Conservation (phyloP, 2,329 filamentous ascomycete species). For the Magnaporthiopsis rhizophila region DNA sequence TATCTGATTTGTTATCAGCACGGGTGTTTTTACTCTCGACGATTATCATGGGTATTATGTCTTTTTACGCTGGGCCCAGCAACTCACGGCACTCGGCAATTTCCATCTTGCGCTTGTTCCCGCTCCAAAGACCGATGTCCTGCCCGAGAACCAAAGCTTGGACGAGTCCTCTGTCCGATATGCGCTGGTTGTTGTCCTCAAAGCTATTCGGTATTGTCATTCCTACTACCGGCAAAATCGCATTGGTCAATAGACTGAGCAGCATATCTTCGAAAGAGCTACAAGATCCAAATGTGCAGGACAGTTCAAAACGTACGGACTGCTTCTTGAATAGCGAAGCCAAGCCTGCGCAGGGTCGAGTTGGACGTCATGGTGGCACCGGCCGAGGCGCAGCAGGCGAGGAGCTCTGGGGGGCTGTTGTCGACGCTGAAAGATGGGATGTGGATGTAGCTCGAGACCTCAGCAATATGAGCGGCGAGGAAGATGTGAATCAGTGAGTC, state of each 20-base stretch:
- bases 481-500: conserved; percentile 56
- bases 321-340: conserved; percentile 45
- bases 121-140: conserved; percentile 46
- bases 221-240: conserved; percentile 13
- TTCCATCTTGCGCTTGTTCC: conserved; percentile 47
- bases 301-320: conserved; percentile 29
- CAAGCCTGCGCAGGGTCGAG: conserved; percentile 51
- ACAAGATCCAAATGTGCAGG: not conserved
- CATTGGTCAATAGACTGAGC: not conserved
- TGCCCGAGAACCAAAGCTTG: conserved; percentile 41
- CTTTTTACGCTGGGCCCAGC: not conserved
- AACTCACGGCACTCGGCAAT: conserved; percentile 43
- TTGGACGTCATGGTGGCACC: conserved; percentile 53
- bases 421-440: conserved; percentile 50
- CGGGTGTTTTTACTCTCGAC: not conserved
- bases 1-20: conserved; percentile 4
- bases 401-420: conserved; percentile 47
- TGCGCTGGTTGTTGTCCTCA: conserved; percentile 39
- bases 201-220: conserved; percentile 28
- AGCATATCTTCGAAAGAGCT: not conserved
- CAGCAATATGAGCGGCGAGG: conserved; percentile 45
- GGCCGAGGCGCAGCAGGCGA: conserved; percentile 51
- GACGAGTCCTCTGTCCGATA: conserved; percentile 38
- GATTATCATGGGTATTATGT: not conserved
- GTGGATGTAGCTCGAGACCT: conserved; percentile 54